Percentiles rank a stretch among this genome's conserved stretches.
phyloP scores from a whole-genome alignment of 1,139 yeast genomes.

The Yarrowia galli region DNA sequence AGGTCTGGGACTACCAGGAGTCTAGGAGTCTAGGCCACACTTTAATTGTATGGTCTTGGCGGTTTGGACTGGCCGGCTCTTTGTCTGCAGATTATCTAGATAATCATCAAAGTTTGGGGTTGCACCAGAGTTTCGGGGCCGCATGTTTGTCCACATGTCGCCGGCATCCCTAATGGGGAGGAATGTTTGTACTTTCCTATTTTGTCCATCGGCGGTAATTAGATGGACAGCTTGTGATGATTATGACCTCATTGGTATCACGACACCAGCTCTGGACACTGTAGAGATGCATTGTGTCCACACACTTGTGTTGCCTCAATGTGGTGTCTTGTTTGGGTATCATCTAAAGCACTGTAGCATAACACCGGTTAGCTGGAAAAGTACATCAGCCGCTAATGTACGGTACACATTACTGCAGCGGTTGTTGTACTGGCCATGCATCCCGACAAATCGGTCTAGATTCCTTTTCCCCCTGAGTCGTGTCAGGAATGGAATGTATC shows the following conservation, averaged over 20 bases:
- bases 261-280: too few species aligned
- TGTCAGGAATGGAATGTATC: slow-evolving; percentile 6
- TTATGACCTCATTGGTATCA: too few species aligned
- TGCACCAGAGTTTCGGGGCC: slow-evolving; percentile 20
- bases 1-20: slow-evolving; percentile 16
- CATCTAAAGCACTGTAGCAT: not conserved
- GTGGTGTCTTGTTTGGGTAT: not conserved
- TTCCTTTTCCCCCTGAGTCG: not conserved
- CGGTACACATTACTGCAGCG: not conserved
- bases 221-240: too few species aligned
- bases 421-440: not conserved
- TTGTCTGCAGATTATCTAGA: slow-evolving; percentile 35
- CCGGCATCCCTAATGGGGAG: slow-evolving; percentile 2
- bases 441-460: slow-evolving; percentile 1
- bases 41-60: slow-evolving; percentile 17
- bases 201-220: too few species aligned
- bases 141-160: not conserved
- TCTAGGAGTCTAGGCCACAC: slow-evolving; percentile 4
- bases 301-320: too few species aligned
- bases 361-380: not conserved
- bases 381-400: not conserved
- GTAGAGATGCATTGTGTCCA: too few species aligned
- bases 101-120: slow-evolving; percentile 28
- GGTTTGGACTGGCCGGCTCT: not conserved
- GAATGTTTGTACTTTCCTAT: slow-evolving; percentile 5